phyloP scores from a whole-genome alignment of 164 flowering plant genomes.

The Umbilicus rupestris region DNA sequence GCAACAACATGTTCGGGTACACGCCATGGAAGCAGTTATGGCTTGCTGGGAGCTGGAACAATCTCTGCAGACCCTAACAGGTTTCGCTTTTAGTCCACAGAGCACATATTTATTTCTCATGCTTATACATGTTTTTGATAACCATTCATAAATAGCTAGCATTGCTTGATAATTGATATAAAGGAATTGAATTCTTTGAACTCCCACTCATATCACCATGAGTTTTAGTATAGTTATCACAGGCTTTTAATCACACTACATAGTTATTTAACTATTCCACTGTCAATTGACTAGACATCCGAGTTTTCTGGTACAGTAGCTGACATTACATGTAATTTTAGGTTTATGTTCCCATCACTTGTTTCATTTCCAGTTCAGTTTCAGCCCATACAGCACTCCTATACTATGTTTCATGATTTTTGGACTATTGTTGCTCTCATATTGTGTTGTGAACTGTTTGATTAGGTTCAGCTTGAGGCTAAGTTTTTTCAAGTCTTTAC shows the following conservation, averaged over 20 bases:
- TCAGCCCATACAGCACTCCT: background rate
- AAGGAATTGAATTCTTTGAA: background rate
- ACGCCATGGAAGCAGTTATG: slow-evolving; percentile 9
- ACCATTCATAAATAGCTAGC: background rate
- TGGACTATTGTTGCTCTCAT: too few relatives aligned
- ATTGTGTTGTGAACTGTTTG: background rate
- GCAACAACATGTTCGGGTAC: slow-evolving; percentile 9
- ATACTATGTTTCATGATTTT: background rate
- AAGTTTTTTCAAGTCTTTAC: background rate
- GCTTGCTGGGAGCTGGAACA: slow-evolving; percentile 9
- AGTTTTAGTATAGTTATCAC: background rate
- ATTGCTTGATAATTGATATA: background rate
- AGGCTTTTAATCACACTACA: too few relatives aligned
- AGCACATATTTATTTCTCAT: background rate
- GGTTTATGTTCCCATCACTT: background rate
- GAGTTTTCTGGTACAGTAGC: background rate
- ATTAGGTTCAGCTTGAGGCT: background rate
- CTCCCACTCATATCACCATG: background rate
- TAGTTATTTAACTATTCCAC: background rate
- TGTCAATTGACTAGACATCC: background rate
- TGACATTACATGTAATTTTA: background rate
- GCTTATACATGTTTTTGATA: background rate
- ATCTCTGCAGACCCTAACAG: slow-evolving; percentile 3
- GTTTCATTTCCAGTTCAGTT: background rate
- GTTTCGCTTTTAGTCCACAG: background rate